Evolutionary conservation across 140 eudicot genomes (phyloP), one percentile per base, ranked within the genome.

Genomic region (Stevia rebaudiana): DNA sequence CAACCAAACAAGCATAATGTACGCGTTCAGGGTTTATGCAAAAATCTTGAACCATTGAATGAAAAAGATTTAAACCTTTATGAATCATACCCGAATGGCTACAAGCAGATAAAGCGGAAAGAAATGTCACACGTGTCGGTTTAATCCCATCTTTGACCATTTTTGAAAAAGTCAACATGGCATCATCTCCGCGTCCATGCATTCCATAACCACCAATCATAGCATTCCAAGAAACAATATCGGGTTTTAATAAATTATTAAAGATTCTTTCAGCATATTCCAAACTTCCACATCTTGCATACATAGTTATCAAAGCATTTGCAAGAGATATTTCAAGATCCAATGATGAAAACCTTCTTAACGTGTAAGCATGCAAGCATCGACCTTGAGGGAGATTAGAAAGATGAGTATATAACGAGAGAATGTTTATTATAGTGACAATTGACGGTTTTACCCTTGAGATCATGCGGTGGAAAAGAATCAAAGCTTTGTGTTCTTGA

Each of bases 21-120:
- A 78, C 79, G n/a, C 59, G 69, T 63, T 65, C 74, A 15, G 85
- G 85, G 17, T 63, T 61, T 53, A 81, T 35, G 15, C 47, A 23
- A 69, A 58, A 78, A 47, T 73, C 77, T 57, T 56, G 74, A 72
- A 70, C 64, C 92, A 84, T 84, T 5, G 80, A 78, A 13, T 63
- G 16, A 64, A 75, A 84, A 11, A 78, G 74, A 46, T 36, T 63
- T 68, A 81, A 65, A 8, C 92, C 92, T 67, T 69, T 40, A n/a
- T 61, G 67, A n/a, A 84, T 71, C 74, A 75, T 59, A 41, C 87
- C 92, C 12, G 83, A 84, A 74, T 84, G 92, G 63, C 85, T 84
- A 22, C 92, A 84, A 46, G 87, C 92, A 37, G 87, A 76, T 57
- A 84, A 73, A 54, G 76, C 80, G 19, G 85, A 81, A 0, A 84